Evolutionary conservation across 257 asterid genomes (phyloP).

Genomic region (Verbascum thapsus): DNA sequence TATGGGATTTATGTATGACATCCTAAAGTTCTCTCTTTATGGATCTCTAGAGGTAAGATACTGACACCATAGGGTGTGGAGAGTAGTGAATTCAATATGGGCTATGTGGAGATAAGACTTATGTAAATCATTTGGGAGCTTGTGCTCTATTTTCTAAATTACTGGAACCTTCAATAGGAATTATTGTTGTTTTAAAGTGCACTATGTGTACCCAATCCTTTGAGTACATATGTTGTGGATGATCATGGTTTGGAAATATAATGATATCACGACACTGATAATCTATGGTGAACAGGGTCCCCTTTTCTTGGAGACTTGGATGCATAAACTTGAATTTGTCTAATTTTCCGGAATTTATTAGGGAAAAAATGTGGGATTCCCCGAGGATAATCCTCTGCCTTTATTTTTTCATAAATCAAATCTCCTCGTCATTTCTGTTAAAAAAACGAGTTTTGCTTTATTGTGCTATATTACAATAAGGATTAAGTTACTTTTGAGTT

Average conservation of each 20-base stretch:
- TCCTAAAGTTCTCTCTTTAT: not conserved
- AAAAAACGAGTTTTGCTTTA: too few relatives aligned
- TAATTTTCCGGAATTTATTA: slow-evolving; percentile 1
- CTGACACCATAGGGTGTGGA: not conserved
- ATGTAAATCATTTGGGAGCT: not conserved
- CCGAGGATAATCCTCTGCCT: not conserved
- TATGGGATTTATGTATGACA: too few relatives aligned
- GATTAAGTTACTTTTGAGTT: not conserved
- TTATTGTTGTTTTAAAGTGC: not conserved
- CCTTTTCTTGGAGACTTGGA: slow-evolving; percentile 3
- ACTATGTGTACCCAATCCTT: not conserved
- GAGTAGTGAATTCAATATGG: not conserved
- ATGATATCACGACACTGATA: not conserved
- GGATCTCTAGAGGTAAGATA: not conserved
- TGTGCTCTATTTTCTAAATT: not conserved
- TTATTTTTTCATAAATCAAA: not conserved
- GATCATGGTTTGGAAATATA: not conserved
- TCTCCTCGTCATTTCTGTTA: too few relatives aligned
- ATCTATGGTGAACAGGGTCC: not conserved
- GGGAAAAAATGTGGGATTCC: slow-evolving; percentile 5
- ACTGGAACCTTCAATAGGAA: slow-evolving; percentile 1
- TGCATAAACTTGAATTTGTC: not conserved
- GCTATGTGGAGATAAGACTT: not conserved
- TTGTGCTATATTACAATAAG: too few relatives aligned
- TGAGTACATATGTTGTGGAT: not conserved